Evolutionary conservation across 345 rosid species (phyloP).

Genomic region (Eucalyptus tenuipes): DNA sequence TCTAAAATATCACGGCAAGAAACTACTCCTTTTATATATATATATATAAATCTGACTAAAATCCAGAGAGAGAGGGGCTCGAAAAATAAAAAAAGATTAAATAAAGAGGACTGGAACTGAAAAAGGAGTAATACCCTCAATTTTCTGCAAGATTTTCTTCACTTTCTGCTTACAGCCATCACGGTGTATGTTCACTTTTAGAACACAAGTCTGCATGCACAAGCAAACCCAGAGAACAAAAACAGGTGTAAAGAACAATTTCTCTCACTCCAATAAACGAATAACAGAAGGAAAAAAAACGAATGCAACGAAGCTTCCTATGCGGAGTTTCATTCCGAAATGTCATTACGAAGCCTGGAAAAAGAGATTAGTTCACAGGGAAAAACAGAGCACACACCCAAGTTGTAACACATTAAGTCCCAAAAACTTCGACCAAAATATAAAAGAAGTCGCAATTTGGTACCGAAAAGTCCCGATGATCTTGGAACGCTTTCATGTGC

Average conservation of each 20-base stretch:
- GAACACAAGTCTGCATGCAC: constrained; percentile 23
- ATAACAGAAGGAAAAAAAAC: not conserved
- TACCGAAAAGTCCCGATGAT: too few species aligned
- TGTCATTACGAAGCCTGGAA: not conserved
- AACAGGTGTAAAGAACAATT: not conserved
- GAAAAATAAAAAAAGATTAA: not conserved
- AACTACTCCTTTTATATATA: not conserved
- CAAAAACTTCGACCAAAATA: not conserved
- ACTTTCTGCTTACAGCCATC: constrained; percentile 69
- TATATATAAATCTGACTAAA: not conserved
- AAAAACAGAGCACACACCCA: not conserved
- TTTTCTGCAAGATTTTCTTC: constrained; percentile 87
- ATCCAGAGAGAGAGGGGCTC: not conserved
- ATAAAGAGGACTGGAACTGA: not conserved
- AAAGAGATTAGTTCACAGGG: not conserved
- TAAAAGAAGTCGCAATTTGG: not conserved
- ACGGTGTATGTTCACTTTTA: too few species aligned
- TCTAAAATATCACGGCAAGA: not conserved
- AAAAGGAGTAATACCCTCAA: constrained; percentile 44
- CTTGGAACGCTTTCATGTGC: too few species aligned
- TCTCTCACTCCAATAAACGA: not conserved
- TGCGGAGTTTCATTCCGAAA: not conserved
- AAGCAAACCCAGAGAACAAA: constrained; percentile 6
- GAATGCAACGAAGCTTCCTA: not conserved
- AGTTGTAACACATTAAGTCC: not conserved